Evolutionary conservation across 2,329 filamentous ascomycete genomes (phyloP), one percentile per base, ranked within the genome.

Genomic region (Alternaria ethzedia): DNA sequence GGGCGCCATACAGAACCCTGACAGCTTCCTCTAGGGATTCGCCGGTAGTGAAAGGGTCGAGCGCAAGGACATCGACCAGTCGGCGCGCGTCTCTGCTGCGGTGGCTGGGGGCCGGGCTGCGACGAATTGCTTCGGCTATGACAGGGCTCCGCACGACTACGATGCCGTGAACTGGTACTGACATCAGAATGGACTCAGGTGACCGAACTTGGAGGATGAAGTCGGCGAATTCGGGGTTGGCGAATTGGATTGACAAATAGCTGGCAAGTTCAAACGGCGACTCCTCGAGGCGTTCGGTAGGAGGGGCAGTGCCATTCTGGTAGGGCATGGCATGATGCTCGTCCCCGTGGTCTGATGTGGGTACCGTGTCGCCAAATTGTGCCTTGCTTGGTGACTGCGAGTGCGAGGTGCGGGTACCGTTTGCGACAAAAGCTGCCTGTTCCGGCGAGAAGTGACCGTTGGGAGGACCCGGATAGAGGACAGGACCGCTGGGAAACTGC

Each of bases 1-100:
- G 77, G 15, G 71, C 73, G 7, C 77, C 78, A 56, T 81, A 81
- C n/a, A 81, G 64, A 3, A 78, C 69, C 57, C 76, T 79, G 60
- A 80, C 26, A 17, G 78, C 78, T 54, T 80, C 79, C 41, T 74
- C 72, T 4, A 80, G 59, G 4, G 77, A 74, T 47, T 76, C 74
- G 7, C 66, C 59, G 8, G 73, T 72, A 25, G 77, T 65, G 30
- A 78, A 75, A 5, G 68, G 69, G 59, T 79, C 74, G 4, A 64
- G 49, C 8, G 67, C 71, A n/a, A 70, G 58, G 11, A 80, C 64
- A 49, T 77, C 74, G 8, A 74, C 57, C 15, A 77, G 55, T 6
- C 69, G 67, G 15, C 72, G 72, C 23, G 69, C 66, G 50, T 76
- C 74, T 36, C 75, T 72, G 4, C 72, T 67, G 25, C 69, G 68